Evolutionary conservation across 805 yeast species (phyloP).

Genomic region (Yarrowia keelungensis): DNA sequence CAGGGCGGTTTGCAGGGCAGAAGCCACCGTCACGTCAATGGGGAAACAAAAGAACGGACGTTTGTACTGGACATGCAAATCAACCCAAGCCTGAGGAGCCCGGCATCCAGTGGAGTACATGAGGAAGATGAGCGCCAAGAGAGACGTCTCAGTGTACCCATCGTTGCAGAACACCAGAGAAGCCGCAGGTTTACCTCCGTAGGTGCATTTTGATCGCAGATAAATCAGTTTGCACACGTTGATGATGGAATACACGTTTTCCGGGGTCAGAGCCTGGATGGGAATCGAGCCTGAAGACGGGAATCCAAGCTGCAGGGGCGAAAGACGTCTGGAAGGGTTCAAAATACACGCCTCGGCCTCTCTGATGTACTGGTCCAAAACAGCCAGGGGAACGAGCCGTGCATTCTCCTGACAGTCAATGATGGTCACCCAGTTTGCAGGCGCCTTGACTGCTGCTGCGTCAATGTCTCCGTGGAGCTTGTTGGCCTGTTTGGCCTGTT

Average conservation of each 20-base stretch:
- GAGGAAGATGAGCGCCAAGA: slow-evolving; percentile 72
- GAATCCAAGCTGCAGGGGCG: slow-evolving; percentile 53
- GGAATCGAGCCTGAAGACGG: slow-evolving; percentile 89
- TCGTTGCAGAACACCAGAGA: slow-evolving; percentile 79
- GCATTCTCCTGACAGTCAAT: slow-evolving; percentile 50
- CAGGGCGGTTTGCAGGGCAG: slow-evolving; percentile 68
- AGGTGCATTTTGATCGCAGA: slow-evolving; percentile 47
- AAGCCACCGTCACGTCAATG: slow-evolving; percentile 69
- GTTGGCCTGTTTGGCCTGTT: slow-evolving; percentile 14
- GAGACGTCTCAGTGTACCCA: slow-evolving; percentile 90
- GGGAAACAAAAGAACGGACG: slow-evolving; percentile 87
- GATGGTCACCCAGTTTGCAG: slow-evolving; percentile 49
- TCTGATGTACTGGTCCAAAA: slow-evolving; percentile 44
- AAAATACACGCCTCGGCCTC: slow-evolving; percentile 41
- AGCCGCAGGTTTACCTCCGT: slow-evolving; percentile 43
- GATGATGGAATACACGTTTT: slow-evolving; percentile 67
- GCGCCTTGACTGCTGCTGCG: slow-evolving; percentile 34
- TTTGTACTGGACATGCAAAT: slow-evolving; percentile 66
- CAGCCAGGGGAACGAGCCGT: slow-evolving; percentile 42
- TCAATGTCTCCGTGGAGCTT: slow-evolving; percentile 24
- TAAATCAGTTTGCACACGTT: slow-evolving; percentile 74
- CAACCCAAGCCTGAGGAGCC: slow-evolving; percentile 69
- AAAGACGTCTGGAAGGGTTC: slow-evolving; percentile 23
- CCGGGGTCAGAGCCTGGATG: slow-evolving; percentile 69
- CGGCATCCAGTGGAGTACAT: slow-evolving; percentile 70